Conservation (phyloP, 1,284 basidiomycete genomes). For the Ganoderma meredithae region DNA sequence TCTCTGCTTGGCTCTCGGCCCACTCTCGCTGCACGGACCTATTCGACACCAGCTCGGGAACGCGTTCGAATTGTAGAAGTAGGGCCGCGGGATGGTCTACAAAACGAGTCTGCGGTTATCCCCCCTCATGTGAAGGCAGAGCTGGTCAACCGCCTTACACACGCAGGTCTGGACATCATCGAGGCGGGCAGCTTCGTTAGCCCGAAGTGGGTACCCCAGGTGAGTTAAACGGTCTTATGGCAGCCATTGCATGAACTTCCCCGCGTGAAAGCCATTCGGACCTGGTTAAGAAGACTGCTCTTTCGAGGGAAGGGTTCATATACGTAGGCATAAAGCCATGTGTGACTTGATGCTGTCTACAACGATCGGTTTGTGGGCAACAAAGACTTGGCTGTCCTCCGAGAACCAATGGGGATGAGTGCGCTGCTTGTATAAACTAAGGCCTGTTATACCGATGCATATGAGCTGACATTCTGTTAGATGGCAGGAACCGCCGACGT, state of each 20-base stretch:
- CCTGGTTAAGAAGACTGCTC: neutral
- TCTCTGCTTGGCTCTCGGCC: constrained; percentile 10
- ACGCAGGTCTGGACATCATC: constrained; percentile 77
- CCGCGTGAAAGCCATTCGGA: neutral
- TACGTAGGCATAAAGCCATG: too few species aligned
- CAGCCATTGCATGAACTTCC: neutral
- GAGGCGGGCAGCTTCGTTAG: constrained; percentile 95
- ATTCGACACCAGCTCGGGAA: constrained; percentile 28
- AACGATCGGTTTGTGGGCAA: neutral
- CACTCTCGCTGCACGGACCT: neutral
- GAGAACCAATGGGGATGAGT: neutral
- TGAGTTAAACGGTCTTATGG: constrained; percentile 44
- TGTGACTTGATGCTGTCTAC: neutral
- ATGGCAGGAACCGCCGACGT: constrained; percentile 89
- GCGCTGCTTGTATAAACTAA: neutral
- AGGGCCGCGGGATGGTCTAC: constrained; percentile 91
- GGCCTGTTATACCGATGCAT: neutral
- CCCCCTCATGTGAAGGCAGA: constrained; percentile 82
- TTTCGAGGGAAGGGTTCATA: too few species aligned
- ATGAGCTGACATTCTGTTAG: constrained; percentile 46
- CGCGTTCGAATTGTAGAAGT: constrained; percentile 89
- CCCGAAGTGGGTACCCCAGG: constrained; percentile 94
- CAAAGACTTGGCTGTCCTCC: neutral
- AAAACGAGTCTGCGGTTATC: constrained; percentile 87
- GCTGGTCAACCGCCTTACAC: constrained; percentile 79